Percentiles rank a stretch among this genome's conserved stretches.
Evolutionary conservation across 768 basidiomycete species (phyloP).

Genomic region (Trametes maxima): DNA sequence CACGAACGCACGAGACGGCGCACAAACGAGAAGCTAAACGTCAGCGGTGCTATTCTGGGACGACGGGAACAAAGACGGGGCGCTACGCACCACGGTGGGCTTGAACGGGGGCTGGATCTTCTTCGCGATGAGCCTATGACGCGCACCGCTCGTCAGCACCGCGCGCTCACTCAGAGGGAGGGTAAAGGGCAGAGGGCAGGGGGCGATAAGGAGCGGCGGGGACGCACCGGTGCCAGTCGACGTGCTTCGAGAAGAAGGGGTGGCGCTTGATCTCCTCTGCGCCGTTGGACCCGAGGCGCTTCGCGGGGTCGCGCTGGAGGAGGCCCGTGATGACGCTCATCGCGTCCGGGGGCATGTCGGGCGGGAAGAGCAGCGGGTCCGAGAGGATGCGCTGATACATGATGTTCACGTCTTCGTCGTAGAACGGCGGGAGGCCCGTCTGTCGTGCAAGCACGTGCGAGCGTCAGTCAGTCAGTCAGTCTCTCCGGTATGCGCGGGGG

Average conservation of each 20-base stretch:
- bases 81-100: conserved; percentile 82
- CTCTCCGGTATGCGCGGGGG: not conserved
- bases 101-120: conserved; percentile 98
- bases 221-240: conserved; percentile 83
- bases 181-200: not conserved
- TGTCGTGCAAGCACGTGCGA: conserved; percentile 35
- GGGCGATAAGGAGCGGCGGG: not conserved
- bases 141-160: conserved; percentile 2
- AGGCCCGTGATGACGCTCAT: conserved; percentile 86
- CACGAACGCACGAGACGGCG: not conserved
- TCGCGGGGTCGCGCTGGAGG: conserved; percentile 84
- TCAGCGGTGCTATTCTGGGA: not conserved
- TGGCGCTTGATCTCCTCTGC: conserved; percentile 96
- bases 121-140: conserved; percentile 73
- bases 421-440: conserved; percentile 97
- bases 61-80: not conserved
- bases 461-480: not conserved
- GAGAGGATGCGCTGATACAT: conserved; percentile 96
- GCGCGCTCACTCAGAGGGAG: not conserved
- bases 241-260: conserved; percentile 91
- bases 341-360: conserved; percentile 87
- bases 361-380: conserved; percentile 90
- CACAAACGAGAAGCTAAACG: no score
- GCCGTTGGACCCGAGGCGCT: conserved; percentile 87
- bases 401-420: conserved; percentile 97